phyloP scores from a whole-genome alignment of 257 asterid species.

The Paulownia fortunei region DNA sequence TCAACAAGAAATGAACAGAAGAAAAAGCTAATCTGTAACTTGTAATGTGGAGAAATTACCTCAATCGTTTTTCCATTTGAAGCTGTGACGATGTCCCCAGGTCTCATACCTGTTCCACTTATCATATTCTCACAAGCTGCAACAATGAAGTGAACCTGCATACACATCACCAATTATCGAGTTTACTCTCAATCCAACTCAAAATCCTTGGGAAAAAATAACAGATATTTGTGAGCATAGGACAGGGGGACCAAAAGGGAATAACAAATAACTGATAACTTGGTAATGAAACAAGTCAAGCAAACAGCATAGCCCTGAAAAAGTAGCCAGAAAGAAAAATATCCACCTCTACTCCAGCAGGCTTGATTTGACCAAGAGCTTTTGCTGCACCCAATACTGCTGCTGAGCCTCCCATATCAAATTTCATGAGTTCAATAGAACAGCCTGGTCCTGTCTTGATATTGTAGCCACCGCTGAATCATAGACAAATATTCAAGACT shows the following conservation, averaged over 20 bases:
- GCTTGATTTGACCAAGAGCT: slow-evolving; percentile 95
- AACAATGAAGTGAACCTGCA: slow-evolving; percentile 92
- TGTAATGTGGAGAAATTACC: slow-evolving; percentile 43
- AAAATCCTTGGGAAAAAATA: neutral
- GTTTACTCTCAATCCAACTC: slow-evolving; percentile 2
- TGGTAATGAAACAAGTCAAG: slow-evolving; percentile 3
- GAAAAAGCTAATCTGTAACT: neutral
- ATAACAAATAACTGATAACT: neutral
- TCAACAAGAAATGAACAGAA: neutral
- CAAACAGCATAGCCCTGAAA: neutral
- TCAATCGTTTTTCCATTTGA: slow-evolving; percentile 95
- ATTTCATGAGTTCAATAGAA: slow-evolving; percentile 88
- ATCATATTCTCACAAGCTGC: slow-evolving; percentile 99
- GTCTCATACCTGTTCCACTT: slow-evolving; percentile 97
- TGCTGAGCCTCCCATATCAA: slow-evolving; percentile 99
- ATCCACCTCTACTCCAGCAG: slow-evolving; percentile 93
- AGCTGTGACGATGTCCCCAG: slow-evolving; percentile 88
- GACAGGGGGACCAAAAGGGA: neutral
- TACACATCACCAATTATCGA: slow-evolving; percentile 18
- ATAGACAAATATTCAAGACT: slow-evolving; percentile 21
- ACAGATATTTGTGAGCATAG: neutral
- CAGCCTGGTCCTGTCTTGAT: slow-evolving; percentile 97
- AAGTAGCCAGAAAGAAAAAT: neutral
- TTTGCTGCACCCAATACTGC: slow-evolving; percentile 98
- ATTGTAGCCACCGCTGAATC: slow-evolving; percentile 94